Conservation (phyloP, 108 stramenopile genomes). For the Skeletonema marinoi region DNA sequence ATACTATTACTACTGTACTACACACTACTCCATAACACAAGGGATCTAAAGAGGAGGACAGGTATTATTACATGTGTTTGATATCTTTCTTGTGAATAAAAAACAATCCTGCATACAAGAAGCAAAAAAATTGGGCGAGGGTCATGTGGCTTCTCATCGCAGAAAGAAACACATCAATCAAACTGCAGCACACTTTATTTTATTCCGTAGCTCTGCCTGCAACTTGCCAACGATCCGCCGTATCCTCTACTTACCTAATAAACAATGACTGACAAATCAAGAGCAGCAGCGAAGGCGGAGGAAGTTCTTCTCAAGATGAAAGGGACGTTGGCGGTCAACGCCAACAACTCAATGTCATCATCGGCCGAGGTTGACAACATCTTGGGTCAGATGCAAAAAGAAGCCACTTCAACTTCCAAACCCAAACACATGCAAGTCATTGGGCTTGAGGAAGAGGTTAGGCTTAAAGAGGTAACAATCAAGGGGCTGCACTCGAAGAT, state of each 20-base stretch:
- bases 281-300: not conserved
- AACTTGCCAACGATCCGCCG: not conserved
- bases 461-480: not conserved
- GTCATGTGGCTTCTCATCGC: too few species aligned
- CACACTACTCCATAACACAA: too few species aligned
- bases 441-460: not conserved
- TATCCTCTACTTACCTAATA: too few species aligned
- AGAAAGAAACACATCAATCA: too few species aligned
- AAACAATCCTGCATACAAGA: too few species aligned
- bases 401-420: not conserved
- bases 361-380: not conserved
- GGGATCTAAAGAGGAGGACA: too few species aligned
- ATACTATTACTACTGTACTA: too few species aligned
- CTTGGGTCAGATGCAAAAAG: not conserved
- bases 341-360: not conserved
- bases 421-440: not conserved
- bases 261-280: not conserved
- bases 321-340: not conserved
- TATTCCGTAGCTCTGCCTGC: not conserved
- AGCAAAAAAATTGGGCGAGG: too few species aligned
- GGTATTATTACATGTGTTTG: too few species aligned
- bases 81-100: too few species aligned
- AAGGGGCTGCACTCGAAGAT: not conserved
- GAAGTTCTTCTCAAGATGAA: not conserved
- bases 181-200: too few species aligned